Evolutionary conservation across 148 eudicot genomes (phyloP).

Genomic region (Limonium bicolor): DNA sequence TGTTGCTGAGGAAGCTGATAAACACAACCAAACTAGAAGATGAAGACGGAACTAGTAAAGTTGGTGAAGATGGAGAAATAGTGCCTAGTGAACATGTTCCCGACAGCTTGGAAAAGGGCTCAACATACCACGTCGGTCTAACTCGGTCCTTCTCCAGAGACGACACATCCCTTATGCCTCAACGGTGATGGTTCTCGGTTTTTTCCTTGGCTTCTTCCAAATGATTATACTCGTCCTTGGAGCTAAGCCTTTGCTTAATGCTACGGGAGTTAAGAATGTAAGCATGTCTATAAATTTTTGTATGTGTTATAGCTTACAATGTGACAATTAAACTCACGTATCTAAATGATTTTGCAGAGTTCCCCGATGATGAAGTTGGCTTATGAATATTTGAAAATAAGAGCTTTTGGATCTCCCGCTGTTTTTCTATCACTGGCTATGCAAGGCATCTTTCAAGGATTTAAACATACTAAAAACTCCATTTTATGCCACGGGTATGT

Average conservation of each 20-base stretch:
- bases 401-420: conserved; percentile 91
- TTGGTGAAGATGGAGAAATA: conserved; percentile 25
- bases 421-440: conserved; percentile 90
- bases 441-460: conserved; percentile 96
- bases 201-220: conserved; percentile 62
- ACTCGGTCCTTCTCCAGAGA: neutral
- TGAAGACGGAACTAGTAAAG: conserved; percentile 10
- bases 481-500: conserved; percentile 73
- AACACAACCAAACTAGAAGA: conserved; percentile 16
- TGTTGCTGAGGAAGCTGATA: conserved; percentile 76
- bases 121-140: neutral
- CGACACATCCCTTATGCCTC: conserved; percentile 90
- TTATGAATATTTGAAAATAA: conserved; percentile 45
- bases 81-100: conserved; percentile 1
- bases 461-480: conserved; percentile 96
- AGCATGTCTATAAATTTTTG: conserved; percentile 6
- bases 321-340: neutral
- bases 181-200: conserved; percentile 64
- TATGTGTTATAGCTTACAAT: neutral
- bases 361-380: conserved; percentile 86
- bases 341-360: conserved; percentile 38
- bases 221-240: conserved; percentile 42
- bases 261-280: conserved; percentile 81
- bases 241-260: conserved; percentile 48
- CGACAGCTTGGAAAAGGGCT: neutral